phyloP scores from a whole-genome alignment of 2,329 filamentous ascomycete species.

The Fusarium ramigenum region DNA sequence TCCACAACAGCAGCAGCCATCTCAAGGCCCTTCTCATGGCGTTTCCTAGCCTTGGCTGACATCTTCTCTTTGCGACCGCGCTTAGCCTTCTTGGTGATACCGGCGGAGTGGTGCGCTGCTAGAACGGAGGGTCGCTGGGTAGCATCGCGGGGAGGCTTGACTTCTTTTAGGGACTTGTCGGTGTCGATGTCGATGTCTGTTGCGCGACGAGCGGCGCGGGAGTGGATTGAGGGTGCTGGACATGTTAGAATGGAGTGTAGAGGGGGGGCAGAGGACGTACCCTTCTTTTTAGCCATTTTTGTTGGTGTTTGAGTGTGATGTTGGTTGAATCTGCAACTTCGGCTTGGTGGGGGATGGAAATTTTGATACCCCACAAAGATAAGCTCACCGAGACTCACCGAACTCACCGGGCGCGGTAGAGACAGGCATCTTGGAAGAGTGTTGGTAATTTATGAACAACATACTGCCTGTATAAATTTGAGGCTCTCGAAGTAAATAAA shows the following conservation, averaged over 20 bases:
- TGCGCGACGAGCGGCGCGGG: conserved; percentile 77
- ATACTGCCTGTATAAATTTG: background rate
- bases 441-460: background rate
- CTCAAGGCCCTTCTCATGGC: conserved; percentile 67
- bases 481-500: background rate
- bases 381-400: conserved; percentile 39
- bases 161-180: conserved; percentile 75
- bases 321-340: conserved; percentile 25
- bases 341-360: conserved; percentile 39
- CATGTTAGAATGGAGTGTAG: conserved; percentile 6
- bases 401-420: conserved; percentile 14
- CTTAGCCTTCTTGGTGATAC: conserved; percentile 74
- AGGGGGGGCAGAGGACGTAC: conserved; percentile 9
- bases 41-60: conserved; percentile 63
- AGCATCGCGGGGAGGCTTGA: conserved; percentile 54
- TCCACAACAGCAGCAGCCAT: conserved; percentile 69
- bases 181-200: conserved; percentile 75
- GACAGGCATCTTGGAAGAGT: background rate
- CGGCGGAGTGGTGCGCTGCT: conserved; percentile 71
- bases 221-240: conserved; percentile 72
- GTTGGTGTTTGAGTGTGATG: conserved; percentile 22
- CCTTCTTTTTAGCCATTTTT: conserved; percentile 48
- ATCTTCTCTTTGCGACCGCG: conserved; percentile 62
- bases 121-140: conserved; percentile 71
- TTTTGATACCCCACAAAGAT: conserved; percentile 44